Evolutionary conservation across 2,329 filamentous ascomycete species (phyloP).

Genomic region (Dendryphion nanum): DNA sequence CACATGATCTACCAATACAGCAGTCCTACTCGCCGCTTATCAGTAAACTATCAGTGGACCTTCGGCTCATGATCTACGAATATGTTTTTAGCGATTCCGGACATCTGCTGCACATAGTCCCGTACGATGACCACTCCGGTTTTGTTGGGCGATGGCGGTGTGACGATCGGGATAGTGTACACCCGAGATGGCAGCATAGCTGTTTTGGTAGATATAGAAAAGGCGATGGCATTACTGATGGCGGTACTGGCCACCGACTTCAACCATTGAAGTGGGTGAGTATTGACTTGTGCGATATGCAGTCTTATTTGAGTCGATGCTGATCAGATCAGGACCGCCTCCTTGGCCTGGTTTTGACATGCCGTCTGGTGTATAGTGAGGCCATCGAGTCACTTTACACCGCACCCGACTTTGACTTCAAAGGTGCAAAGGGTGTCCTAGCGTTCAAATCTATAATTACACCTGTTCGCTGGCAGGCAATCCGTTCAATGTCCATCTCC

Average conservation of each 20-base stretch:
- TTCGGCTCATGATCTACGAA: constrained; percentile 8
- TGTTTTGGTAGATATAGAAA: constrained; percentile 8
- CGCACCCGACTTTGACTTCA: constrained; percentile 9
- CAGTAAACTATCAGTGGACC: not conserved
- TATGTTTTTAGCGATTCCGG: constrained; percentile 5
- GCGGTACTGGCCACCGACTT: not conserved
- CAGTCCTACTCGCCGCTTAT: too few relatives aligned
- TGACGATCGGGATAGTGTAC: constrained; percentile 3
- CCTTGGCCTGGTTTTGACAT: constrained; percentile 2
- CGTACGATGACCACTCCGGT: constrained; percentile 4
- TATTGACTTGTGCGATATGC: too few relatives aligned
- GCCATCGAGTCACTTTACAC: constrained; percentile 10
- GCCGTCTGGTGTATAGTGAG: too few relatives aligned
- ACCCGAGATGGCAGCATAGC: constrained; percentile 12
- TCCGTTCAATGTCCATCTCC: constrained; percentile 9
- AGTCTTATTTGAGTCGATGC: not conserved
- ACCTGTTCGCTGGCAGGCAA: constrained; percentile 4
- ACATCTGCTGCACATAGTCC: constrained; percentile 9
- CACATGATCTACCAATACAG: too few relatives aligned
- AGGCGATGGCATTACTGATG: not conserved
- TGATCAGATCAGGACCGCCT: not conserved
- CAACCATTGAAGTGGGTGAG: too few relatives aligned
- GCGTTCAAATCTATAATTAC: constrained; percentile 3
- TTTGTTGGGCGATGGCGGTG: constrained; percentile 9
- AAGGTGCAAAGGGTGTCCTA: constrained; percentile 6